Conservation (phyloP, 257 asterid genomes). For the Plantago major region DNA sequence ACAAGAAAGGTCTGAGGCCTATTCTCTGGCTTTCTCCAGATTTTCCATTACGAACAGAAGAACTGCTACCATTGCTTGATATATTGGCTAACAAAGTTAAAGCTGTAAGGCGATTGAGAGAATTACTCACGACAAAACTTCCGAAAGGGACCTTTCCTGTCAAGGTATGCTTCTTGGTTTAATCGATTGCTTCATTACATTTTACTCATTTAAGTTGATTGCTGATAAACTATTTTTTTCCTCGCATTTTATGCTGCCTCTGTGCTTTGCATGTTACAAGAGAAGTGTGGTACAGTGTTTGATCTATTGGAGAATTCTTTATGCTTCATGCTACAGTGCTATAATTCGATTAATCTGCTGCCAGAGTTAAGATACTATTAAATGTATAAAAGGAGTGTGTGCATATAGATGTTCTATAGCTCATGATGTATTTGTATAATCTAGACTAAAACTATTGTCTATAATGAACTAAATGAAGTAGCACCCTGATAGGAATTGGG, state of each 20-base stretch:
- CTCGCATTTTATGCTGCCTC: slow-evolving; percentile 11
- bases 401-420: neutral
- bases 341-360: neutral
- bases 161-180: slow-evolving; percentile 49
- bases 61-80: slow-evolving; percentile 88
- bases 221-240: neutral
- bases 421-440: too few relatives aligned
- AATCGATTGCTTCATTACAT: slow-evolving; percentile 11
- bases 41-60: slow-evolving; percentile 81
- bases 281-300: neutral
- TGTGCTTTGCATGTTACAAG: neutral
- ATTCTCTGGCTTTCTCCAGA: slow-evolving; percentile 90
- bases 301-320: too few relatives aligned
- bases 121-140: slow-evolving; percentile 81
- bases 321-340: neutral
- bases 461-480: too few relatives aligned
- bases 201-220: neutral
- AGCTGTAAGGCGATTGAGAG: slow-evolving; percentile 83
- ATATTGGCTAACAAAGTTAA: slow-evolving; percentile 94
- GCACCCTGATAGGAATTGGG: too few relatives aligned
- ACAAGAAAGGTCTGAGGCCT: slow-evolving; percentile 97
- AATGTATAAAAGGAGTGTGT: neutral
- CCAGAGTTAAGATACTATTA: neutral
- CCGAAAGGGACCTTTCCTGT: slow-evolving; percentile 92
- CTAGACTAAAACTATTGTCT: too few relatives aligned